Base-by-base conservation (phyloP, 164 flowering plant species). In the Santalum album region DNA sequence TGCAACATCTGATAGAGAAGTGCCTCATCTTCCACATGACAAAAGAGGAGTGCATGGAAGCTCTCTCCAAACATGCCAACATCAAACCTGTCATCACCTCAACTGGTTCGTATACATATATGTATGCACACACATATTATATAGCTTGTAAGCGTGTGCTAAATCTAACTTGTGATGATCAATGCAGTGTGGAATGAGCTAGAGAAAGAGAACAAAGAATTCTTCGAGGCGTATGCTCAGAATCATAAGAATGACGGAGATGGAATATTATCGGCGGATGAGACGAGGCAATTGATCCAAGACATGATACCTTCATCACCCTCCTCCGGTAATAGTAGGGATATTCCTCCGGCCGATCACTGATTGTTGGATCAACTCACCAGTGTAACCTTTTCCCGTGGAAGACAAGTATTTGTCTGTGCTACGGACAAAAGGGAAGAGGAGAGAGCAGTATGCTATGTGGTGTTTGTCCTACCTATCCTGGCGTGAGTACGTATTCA, bases 101-200 rank as follows among this genome's bases (percentile, higher is more conserved):
- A 1, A 45, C 49, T 20, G 49, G 49, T 45, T n/a, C n/a, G n/a
- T n/a, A n/a, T n/a, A n/a, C n/a, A n/a, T n/a, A n/a, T n/a, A n/a
- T n/a, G n/a, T n/a, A n/a, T n/a, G n/a, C n/a, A n/a, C n/a, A n/a
- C n/a, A n/a, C n/a, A n/a, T n/a, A n/a, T n/a, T n/a, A n/a, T n/a
- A n/a, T n/a, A n/a, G n/a, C n/a, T n/a, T n/a, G n/a, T n/a, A n/a
- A n/a, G 16, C n/a, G 45, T n/a, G 3, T 42, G 45, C 5, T 18
- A 2, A n/a, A 1, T 9, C 12, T 16, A 9, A 16, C 2, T 4
- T 16, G 3, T 42, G 5, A 2, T 10, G 9, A 10, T n/a, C n/a
- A 45, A 7, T 45, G 49, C 49, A 45, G 49, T 45, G 49, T 45
- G 49, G 49, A 45, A 45, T 45, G 49, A 45, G 19, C 16, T 45